Base-by-base conservation (phyloP, 2,329 filamentous ascomycete genomes). In the Stylonectria norvegica region DNA sequence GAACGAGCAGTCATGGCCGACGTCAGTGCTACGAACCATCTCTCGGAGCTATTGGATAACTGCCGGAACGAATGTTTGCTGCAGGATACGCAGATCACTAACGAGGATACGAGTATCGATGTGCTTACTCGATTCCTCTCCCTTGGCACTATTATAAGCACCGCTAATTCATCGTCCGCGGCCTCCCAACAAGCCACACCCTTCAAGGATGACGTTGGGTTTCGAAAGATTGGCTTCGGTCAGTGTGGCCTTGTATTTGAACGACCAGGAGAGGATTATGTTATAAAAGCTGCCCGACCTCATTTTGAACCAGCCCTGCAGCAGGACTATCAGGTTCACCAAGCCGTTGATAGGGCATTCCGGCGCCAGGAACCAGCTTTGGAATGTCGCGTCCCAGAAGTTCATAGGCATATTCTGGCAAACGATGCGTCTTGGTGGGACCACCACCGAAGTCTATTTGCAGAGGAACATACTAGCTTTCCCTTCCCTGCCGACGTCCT, bases 161-260 rank as follows among this genome's bases (percentile, higher is more conserved):
- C n/a, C n/a, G n/a, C n/a, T n/a, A n/a, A n/a, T n/a, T n/a, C n/a
- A n/a, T n/a, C n/a, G n/a, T n/a, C n/a, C n/a, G n/a, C n/a, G n/a
- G n/a, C n/a, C n/a, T n/a, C n/a, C n/a, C n/a, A n/a, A n/a, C n/a
- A n/a, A n/a, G n/a, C n/a, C n/a, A n/a, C n/a, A n/a, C n/a, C n/a
- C n/a, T n/a, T n/a, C n/a, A n/a, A n/a, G n/a, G n/a, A n/a, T n/a
- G n/a, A n/a, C n/a, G n/a, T n/a, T n/a, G n/a, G 42, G 2, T 48
- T 40, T 12, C 33, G 48, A 14, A 57, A 50, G 27, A 55, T 59
- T 12, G 55, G 55, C 1, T 57, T 59, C 31, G 55, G 56, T 2
- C 56, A 58, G 31, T 60, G 57, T 34, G 53, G 56, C 4, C 40
- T 58, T 8, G 29, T 59, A 16, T 55, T 57, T 25, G 40, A 50